Percentiles rank a stretch among this genome's conserved stretches.
phyloP scores from a whole-genome alignment of 2,329 filamentous ascomycete genomes.

The Ophiostoma himal-ulmi region DNA sequence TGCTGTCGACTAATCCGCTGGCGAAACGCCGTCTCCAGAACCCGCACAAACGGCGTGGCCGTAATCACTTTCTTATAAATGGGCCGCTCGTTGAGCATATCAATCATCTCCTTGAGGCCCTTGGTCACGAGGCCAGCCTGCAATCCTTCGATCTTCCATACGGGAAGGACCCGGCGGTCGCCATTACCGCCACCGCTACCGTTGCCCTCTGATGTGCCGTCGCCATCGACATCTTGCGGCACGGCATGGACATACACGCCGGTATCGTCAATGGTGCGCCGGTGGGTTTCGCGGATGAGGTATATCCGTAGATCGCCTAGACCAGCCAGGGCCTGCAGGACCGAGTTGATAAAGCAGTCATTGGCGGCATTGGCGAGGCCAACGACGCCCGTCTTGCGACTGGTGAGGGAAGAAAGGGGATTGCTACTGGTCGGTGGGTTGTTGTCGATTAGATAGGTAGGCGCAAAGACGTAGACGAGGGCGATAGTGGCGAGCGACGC shows the following conservation, averaged over 20 bases:
- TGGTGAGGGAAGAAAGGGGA: slow-evolving; percentile 28
- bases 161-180: slow-evolving; percentile 36
- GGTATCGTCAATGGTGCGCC: slow-evolving; percentile 70
- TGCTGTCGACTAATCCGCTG: slow-evolving; percentile 90
- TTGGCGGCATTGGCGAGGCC: slow-evolving; percentile 88
- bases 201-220: neutral
- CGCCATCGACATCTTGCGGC: slow-evolving; percentile 33
- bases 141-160: slow-evolving; percentile 60
- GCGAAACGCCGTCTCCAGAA: slow-evolving; percentile 77
- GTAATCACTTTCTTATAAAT: slow-evolving; percentile 92
- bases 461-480: slow-evolving; percentile 93
- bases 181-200: neutral
- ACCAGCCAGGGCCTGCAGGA: slow-evolving; percentile 87
- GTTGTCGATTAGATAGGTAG: slow-evolving; percentile 92
- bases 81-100: slow-evolving; percentile 86
- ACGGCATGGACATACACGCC: slow-evolving; percentile 66
- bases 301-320: slow-evolving; percentile 84
- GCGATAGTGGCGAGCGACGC: slow-evolving; percentile 92
- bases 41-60: slow-evolving; percentile 73
- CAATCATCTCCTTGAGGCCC: slow-evolving; percentile 86
- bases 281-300: slow-evolving; percentile 84
- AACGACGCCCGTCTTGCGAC: slow-evolving; percentile 77
- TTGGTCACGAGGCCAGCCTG: slow-evolving; percentile 79
- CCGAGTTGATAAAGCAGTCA: slow-evolving; percentile 95
- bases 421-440: slow-evolving; percentile 55